A percentile compares a stretch with the other conserved stretches of the same genome.
phyloP scores from a whole-genome alignment of 2,329 filamentous ascomycete genomes.

The Aspergillus sp. region DNA sequence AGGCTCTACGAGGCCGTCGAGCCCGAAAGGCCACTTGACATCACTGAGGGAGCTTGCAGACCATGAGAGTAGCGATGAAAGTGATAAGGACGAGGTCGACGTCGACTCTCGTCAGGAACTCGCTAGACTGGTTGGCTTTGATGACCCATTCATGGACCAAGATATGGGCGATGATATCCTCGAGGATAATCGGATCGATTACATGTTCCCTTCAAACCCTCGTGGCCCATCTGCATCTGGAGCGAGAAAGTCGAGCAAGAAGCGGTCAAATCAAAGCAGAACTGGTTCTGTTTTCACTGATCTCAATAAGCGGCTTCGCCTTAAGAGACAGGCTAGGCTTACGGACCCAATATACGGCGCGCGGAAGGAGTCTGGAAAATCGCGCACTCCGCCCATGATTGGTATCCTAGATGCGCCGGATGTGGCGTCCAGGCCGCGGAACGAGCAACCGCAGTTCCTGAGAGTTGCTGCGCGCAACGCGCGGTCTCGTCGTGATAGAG shows the following conservation, averaged over 20 bases:
- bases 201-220: constrained; percentile 34
- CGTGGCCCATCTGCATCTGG: constrained; percentile 18
- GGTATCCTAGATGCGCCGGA: constrained; percentile 54
- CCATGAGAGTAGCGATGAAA: constrained; percentile 31
- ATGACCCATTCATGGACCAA: constrained; percentile 22
- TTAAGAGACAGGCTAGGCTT: constrained; percentile 35
- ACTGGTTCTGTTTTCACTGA: constrained; percentile 2
- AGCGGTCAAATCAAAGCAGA: constrained; percentile 10
- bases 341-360: constrained; percentile 31
- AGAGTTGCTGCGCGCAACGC: constrained; percentile 55
- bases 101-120: constrained; percentile 12
- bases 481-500: constrained; percentile 47
- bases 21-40: constrained; percentile 11
- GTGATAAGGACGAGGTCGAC: constrained; percentile 13
- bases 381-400: constrained; percentile 27
- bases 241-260: constrained; percentile 21
- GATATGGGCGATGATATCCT: constrained; percentile 32
- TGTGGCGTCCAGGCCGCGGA: constrained; percentile 25
- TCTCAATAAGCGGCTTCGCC: constrained; percentile 22
- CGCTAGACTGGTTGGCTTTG: constrained; percentile 18
- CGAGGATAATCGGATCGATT: constrained; percentile 44
- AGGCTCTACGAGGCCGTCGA: constrained; percentile 14
- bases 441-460: constrained; percentile 53
- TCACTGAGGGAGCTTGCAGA: constrained; percentile 25
- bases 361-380: constrained; percentile 22